Conservation (phyloP, 1,139 yeast species). For the Petasospora fabianii region DNA sequence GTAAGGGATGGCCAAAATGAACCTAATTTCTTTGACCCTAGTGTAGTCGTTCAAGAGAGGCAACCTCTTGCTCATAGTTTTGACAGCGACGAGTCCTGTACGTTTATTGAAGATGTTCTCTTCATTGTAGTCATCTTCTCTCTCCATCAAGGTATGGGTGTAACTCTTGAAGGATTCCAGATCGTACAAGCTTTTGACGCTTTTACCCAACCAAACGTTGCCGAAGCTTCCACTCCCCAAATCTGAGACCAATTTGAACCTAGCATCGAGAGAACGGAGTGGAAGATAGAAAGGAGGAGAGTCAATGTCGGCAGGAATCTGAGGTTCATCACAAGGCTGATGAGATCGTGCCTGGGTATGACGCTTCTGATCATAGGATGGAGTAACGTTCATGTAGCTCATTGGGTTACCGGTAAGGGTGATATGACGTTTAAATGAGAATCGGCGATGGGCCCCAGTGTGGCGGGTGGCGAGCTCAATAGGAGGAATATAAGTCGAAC, state of each 20-base stretch:
- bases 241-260: slow-evolving; percentile 49
- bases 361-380: no score
- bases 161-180: slow-evolving; percentile 16
- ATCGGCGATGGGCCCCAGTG: no score
- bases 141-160: slow-evolving; percentile 46
- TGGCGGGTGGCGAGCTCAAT: no score
- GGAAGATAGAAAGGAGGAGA: slow-evolving; percentile 39
- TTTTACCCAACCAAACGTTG: slow-evolving; percentile 60
- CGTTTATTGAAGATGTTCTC: slow-evolving; percentile 32
- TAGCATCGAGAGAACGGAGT: slow-evolving; percentile 38
- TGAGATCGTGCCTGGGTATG: no score
- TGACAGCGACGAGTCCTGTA: slow-evolving; percentile 70
- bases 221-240: slow-evolving; percentile 84
- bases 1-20: slow-evolving; percentile 65
- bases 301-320: slow-evolving; percentile 33
- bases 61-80: slow-evolving; percentile 63
- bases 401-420: no score
- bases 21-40: slow-evolving; percentile 68
- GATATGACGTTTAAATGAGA: no score
- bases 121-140: slow-evolving; percentile 20
- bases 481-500: no score
- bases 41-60: slow-evolving; percentile 52
- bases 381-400: no score
- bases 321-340: slow-evolving; percentile 1
- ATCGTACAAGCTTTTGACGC: slow-evolving; percentile 26